phyloP scores from a whole-genome alignment of 371 early-diverging fungal genomes.

The Blakeslea trispora region DNA sequence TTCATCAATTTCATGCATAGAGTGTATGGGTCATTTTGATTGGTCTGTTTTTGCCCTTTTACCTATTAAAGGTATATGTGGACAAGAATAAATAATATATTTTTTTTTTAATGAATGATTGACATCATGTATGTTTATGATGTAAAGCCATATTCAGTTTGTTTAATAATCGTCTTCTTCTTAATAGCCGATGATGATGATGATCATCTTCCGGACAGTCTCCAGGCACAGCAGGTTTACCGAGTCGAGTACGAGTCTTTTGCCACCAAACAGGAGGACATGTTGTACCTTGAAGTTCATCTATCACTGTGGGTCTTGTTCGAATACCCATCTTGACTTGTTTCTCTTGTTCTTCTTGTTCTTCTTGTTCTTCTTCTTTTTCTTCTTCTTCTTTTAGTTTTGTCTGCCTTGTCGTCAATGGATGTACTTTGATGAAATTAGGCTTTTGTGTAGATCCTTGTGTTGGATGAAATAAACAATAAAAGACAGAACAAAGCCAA shows the following conservation, averaged over 20 bases:
- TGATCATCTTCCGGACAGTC: too few species aligned
- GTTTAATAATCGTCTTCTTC: too few species aligned
- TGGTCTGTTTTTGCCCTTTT: too few species aligned
- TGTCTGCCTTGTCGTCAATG: not conserved
- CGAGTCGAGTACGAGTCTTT: conserved; percentile 24
- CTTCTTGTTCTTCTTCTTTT: conserved; percentile 1
- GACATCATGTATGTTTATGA: too few species aligned
- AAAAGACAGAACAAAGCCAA: conserved; percentile 28
- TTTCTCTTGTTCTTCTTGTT: conserved; percentile 3
- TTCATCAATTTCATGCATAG: too few species aligned
- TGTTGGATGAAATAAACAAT: conserved; percentile 14
- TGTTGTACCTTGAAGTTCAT: conserved; percentile 29
- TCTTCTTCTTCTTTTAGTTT: too few species aligned
- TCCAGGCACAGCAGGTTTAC: conserved; percentile 22
- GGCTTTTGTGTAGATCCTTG: too few species aligned
- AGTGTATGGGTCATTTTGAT: too few species aligned
- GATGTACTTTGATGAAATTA: too few species aligned
- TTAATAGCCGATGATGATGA: too few species aligned
- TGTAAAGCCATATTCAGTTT: conserved; percentile 10
- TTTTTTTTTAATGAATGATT: not conserved
- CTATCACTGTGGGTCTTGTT: conserved; percentile 15
- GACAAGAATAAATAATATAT: not conserved
- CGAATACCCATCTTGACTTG: conserved; percentile 2
- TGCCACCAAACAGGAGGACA: conserved; percentile 38
- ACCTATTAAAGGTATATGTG: too few species aligned